Conservation (phyloP, 768 basidiomycete genomes). For the Psilocybe sp. region DNA sequence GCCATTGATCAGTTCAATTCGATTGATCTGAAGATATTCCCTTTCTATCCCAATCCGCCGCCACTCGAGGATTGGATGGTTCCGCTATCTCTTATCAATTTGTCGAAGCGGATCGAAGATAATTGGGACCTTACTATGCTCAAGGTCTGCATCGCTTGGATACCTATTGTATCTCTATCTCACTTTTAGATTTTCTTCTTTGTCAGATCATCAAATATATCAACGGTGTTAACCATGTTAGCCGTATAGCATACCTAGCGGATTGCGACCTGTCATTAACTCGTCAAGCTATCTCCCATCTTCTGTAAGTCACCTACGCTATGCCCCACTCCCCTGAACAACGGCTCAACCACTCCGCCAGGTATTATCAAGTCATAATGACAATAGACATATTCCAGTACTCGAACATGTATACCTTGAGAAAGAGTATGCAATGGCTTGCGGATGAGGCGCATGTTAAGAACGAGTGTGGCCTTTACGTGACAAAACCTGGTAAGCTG, state of each 20-base stretch:
- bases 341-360: constrained; percentile 25
- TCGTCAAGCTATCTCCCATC: constrained; percentile 84
- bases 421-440: constrained; percentile 84
- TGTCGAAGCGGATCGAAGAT: constrained; percentile 76
- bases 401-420: constrained; percentile 94
- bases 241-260: constrained; percentile 86
- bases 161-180: neutral
- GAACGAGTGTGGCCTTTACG: constrained; percentile 90
- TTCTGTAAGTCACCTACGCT: constrained; percentile 57
- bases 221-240: constrained; percentile 89
- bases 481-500: constrained; percentile 66
- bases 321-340: neutral
- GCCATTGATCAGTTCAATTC: constrained; percentile 89
- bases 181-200: neutral
- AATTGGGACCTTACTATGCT: constrained; percentile 97
- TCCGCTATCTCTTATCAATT: constrained; percentile 83
- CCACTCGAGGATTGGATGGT: constrained; percentile 93
- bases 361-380: constrained; percentile 97
- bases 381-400: constrained; percentile 96
- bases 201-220: constrained; percentile 73
- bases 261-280: constrained; percentile 84
- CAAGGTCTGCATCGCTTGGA: constrained; percentile 47
- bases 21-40: constrained; percentile 93
- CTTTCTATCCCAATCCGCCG: constrained; percentile 94
- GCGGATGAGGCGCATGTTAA: constrained; percentile 82